Base-by-base conservation (phyloP, 2,329 filamentous ascomycete species). In the Alternaria triticimaculans region DNA sequence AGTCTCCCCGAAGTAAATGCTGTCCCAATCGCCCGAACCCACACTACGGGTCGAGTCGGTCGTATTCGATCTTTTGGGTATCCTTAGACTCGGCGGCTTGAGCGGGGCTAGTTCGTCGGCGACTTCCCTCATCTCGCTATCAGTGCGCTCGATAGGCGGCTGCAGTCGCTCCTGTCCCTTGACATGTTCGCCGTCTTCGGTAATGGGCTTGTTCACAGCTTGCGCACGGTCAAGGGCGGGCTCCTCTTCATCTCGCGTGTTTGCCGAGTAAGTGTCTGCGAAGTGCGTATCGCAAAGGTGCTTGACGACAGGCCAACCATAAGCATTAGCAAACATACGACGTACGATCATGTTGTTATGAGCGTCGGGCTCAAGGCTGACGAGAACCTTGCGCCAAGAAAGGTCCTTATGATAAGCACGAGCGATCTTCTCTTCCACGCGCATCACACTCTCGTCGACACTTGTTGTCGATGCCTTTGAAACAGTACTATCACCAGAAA, bases 301-400 rank as follows among this genome's bases (percentile, higher is more conserved):
- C 81, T 97, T 94, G 54, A 98, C 85, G 1, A 99, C 96, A 0
- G 96, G 96, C 96, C 96, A 99, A 3, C 96, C 96, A 73, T 97
- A 97, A 0, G 96, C 96, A 75, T 99, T 99, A 60, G 94, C 91
- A 78, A 99, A 99, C 90, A 94, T 97, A 60, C 96, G 90, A 15
- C 96, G 91, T 23, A 99, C 96, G 64, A 98, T 91, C 70, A 99
- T 97, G 80, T 99, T 99, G 81, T 99, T 99, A 82, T 99, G 96
- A 0, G 96, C 96, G 80, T 99, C 96, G 0, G 96, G 96, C 77
- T 99, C 95, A 3, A 99, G 85, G 58, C 96, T 92, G 14, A 99
- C 96, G 5, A 99, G 87, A 2, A 99, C 96, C 78, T 99, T 99
- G 49, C 96, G 92, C 96, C 96, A 99, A 2, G 93, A 92, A 20